These are phyloP conservation scores for Magnolia officinalis DNA, from an alignment of 164 flowering plant genomes.

Conservation along the genomic window DNA sequence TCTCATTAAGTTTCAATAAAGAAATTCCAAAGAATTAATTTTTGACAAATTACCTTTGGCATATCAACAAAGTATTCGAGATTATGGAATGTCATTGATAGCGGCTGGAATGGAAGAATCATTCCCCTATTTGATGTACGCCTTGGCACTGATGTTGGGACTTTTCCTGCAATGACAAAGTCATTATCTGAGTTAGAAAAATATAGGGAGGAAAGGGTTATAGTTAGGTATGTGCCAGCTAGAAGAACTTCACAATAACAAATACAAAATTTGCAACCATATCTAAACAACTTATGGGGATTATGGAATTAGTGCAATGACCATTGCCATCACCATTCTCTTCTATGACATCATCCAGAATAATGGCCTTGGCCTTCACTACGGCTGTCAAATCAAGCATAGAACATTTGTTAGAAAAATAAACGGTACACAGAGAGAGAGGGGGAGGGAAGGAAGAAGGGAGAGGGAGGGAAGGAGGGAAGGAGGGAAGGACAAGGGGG, in stretches of 20 bases:
- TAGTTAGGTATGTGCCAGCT: no score
- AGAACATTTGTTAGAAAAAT: not conserved
- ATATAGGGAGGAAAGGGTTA: not conserved
- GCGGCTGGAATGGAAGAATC: slow-evolving; percentile 87
- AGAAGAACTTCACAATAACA: not conserved
- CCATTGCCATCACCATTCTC: slow-evolving; percentile 24
- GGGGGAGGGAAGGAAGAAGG: no score
- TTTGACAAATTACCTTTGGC: slow-evolving; percentile 59
- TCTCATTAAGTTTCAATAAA: not conserved
- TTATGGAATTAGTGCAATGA: not conserved
- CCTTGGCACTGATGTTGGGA: slow-evolving; percentile 5
- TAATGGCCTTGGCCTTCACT: slow-evolving; percentile 39
- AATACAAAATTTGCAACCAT: not conserved
- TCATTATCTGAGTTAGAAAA: not conserved
- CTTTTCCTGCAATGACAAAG: slow-evolving; percentile 24
- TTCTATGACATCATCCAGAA: slow-evolving; percentile 28
- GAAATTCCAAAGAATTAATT: slow-evolving; percentile 2
- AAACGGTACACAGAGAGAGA: not conserved
- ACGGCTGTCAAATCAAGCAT: slow-evolving; percentile 40
- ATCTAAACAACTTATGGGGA: not conserved
- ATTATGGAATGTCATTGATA: slow-evolving; percentile 77
- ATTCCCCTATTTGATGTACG: slow-evolving; percentile 52
- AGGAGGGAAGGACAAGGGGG: not conserved
- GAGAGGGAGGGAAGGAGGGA: not conserved
- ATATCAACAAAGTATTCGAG: slow-evolving; percentile 86